Evolutionary conservation across 2,329 filamentous ascomycete genomes (phyloP).

Genomic region (Coniochaeta ligniaria): DNA sequence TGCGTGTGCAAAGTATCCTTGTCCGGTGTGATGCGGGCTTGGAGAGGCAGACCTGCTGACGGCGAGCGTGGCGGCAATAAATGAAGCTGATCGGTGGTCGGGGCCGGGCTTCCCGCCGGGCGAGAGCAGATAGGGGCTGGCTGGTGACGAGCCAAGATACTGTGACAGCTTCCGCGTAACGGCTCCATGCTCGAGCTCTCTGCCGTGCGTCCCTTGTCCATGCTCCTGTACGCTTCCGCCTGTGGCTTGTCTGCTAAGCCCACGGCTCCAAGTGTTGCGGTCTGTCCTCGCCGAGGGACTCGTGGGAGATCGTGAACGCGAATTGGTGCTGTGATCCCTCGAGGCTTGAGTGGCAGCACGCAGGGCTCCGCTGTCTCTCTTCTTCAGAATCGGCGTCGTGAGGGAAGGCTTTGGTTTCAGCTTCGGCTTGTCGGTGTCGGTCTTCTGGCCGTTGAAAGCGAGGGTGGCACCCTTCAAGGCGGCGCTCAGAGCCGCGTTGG

Average conservation of each 20-base stretch:
- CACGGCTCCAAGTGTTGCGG: slow-evolving; percentile 5
- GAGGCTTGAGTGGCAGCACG: slow-evolving; percentile 36
- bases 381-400: slow-evolving; percentile 1
- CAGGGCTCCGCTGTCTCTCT: slow-evolving; percentile 29
- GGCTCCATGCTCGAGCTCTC: slow-evolving; percentile 12
- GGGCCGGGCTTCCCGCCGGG: slow-evolving; percentile 10
- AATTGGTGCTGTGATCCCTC: slow-evolving; percentile 18
- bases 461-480: slow-evolving; percentile 48
- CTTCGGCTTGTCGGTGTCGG: slow-evolving; percentile 6
- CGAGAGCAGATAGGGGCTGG: slow-evolving; percentile 6
- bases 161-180: slow-evolving; percentile 17
- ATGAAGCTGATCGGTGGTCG: slow-evolving; percentile 43
- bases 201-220: slow-evolving; percentile 8
- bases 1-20: slow-evolving; percentile 9
- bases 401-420: slow-evolving; percentile 7
- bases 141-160: slow-evolving; percentile 10
- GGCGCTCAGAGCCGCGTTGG: slow-evolving; percentile 5
- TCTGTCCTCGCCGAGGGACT: not conserved
- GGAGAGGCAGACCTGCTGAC: slow-evolving; percentile 51
- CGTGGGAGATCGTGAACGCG: slow-evolving; percentile 12
- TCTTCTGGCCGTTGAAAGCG: slow-evolving; percentile 33
- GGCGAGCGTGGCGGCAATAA: slow-evolving; percentile 54
- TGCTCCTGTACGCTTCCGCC: slow-evolving; percentile 19
- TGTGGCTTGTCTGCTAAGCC: slow-evolving; percentile 29
- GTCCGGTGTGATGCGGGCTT: slow-evolving; percentile 26